Evolutionary conservation across 805 yeast genomes (phyloP).

Genomic region (Wickerhamomyces sydowiorum): DNA sequence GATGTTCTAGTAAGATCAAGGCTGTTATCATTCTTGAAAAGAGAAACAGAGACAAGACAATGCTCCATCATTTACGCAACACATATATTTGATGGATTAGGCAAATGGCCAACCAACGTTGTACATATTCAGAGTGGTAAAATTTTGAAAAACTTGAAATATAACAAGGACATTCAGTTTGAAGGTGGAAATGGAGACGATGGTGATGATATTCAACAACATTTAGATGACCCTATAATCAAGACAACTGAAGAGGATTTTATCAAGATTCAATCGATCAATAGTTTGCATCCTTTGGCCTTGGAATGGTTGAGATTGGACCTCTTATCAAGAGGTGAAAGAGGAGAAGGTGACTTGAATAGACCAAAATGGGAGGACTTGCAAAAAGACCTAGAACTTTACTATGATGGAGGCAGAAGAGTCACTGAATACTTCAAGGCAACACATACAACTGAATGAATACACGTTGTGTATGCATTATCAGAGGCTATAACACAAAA

Average conservation of each 20-base stretch:
- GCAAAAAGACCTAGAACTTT: slow-evolving; percentile 31
- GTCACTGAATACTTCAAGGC: slow-evolving; percentile 45
- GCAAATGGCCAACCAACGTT: slow-evolving; percentile 82
- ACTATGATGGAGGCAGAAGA: slow-evolving; percentile 39
- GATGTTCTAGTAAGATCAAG: slow-evolving; percentile 87
- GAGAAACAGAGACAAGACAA: slow-evolving; percentile 65
- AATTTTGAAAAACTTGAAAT: slow-evolving; percentile 32
- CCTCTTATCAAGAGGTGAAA: slow-evolving; percentile 34
- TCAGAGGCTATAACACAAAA: not conserved
- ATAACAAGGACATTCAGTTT: slow-evolving; percentile 27
- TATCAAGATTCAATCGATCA: slow-evolving; percentile 33
- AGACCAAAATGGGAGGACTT: slow-evolving; percentile 54
- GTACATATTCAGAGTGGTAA: slow-evolving; percentile 72
- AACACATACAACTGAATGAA: slow-evolving; percentile 30
- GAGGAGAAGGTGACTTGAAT: slow-evolving; percentile 48
- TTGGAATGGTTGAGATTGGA: slow-evolving; percentile 58
- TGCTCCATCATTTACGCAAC: slow-evolving; percentile 90
- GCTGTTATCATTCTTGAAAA: slow-evolving; percentile 59
- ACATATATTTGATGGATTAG: slow-evolving; percentile 93
- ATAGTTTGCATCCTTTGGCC: slow-evolving; percentile 69
- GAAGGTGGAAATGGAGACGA: slow-evolving; percentile 3
- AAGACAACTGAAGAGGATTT: slow-evolving; percentile 16
- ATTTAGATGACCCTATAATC: slow-evolving; percentile 11
- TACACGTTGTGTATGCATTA: not conserved
- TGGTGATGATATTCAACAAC: slow-evolving; percentile 19